Base-by-base conservation (phyloP, 2,329 filamentous ascomycete genomes). In the Ustulina deusta region DNA sequence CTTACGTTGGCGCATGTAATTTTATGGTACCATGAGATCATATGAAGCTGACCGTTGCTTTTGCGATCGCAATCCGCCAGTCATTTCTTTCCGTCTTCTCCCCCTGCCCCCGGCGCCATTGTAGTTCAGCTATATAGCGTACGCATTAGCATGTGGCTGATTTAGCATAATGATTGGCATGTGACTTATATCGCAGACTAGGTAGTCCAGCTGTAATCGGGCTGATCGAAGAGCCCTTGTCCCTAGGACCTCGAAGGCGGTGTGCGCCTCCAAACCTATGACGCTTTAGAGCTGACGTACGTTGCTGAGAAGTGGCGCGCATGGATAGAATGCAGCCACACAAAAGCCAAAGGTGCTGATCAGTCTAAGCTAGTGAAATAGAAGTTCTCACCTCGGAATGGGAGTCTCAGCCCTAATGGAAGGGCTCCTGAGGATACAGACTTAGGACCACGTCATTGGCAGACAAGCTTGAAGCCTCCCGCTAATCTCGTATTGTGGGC, bases 1-100 rank as follows among this genome's bases (percentile, higher is more conserved):
- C 68, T 70, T 70, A 70, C 68, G 58, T 63, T 60, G 57, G 36
- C 20, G 32, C n/a, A 25, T 32, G 46, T 49, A 40, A 34, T 52
- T 46, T 46, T 38, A 40, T 52, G 9, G 25, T 52, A 17, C 17
- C 40, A 61, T 48, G 27, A 36, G 34, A 34, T 64, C 57, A 67
- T 55, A 20, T 58, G 52, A 61, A 46, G 51, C 64, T 60, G 42
- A 61, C 55, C 22, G 44, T 55, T 42, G 36, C 58, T 46, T 49
- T 57, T 36, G 27, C 25, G 13, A n/a, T 34, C 25, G 15, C 22
- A 22, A 2, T 59, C 15, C 38, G 32, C 15, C 34, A 25, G 17
- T 32, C 27, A 46, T 52, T 42, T 27, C 29, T 51, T 40, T n/a
- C n/a, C n/a, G n/a, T n/a, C n/a, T n/a, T n/a, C n/a, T n/a, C n/a